Evolutionary conservation across 164 flowering plant species (phyloP).

Genomic region (Tetracentron sinense): DNA sequence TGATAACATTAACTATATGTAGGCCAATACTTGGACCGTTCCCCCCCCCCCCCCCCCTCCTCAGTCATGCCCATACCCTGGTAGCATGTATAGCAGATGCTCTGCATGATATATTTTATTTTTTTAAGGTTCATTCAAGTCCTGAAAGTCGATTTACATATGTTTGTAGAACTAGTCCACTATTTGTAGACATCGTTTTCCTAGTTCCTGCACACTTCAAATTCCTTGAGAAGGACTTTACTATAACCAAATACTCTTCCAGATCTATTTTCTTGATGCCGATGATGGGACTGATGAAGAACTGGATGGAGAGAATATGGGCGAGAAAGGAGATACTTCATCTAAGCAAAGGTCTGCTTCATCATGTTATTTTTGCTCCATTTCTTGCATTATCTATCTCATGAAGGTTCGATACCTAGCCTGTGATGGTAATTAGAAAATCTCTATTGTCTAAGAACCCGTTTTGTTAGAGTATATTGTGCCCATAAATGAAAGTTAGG

Average conservation of each 20-base stretch:
- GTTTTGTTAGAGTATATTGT: background rate
- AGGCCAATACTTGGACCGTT: too few species aligned
- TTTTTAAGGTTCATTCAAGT: too few species aligned
- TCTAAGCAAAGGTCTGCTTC: constrained; percentile 44
- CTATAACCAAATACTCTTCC: constrained; percentile 9
- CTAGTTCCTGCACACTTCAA: background rate
- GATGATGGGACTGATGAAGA: constrained; percentile 54
- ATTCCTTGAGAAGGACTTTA: background rate
- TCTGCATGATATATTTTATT: too few species aligned
- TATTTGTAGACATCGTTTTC: background rate
- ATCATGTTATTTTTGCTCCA: constrained; percentile 1
- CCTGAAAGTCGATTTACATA: too few species aligned
- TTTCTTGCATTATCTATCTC: background rate
- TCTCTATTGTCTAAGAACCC: background rate
- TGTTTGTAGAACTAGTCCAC: background rate
- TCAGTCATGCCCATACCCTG: too few species aligned
- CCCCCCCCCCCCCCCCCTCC: too few species aligned
- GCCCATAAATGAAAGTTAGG: background rate
- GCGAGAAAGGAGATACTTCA: constrained; percentile 32
- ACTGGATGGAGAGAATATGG: constrained; percentile 27
- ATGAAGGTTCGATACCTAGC: background rate
- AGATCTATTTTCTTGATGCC: constrained; percentile 75
- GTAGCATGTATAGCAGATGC: too few species aligned
- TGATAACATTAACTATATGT: too few species aligned
- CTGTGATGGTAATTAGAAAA: background rate